phyloP scores from a whole-genome alignment of 768 basidiomycete genomes.

The Rhodotorula graminis region DNA sequence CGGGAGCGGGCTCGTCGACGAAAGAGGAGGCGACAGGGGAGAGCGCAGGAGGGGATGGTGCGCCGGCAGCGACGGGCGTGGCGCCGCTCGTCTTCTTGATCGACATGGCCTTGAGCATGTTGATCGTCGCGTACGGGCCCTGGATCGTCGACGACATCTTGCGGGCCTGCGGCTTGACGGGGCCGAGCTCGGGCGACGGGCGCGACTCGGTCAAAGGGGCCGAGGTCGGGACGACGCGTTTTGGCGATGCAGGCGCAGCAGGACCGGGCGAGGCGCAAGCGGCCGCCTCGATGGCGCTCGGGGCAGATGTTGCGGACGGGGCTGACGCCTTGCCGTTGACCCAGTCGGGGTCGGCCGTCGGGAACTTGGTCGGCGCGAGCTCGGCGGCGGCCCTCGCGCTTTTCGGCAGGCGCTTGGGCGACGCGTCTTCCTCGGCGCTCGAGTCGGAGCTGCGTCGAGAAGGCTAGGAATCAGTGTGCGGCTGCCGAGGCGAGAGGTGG shows the following conservation, averaged over 20 bases:
- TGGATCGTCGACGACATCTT: not conserved
- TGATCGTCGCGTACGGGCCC: not conserved
- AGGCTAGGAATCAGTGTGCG: not conserved
- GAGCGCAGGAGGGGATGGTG: not conserved
- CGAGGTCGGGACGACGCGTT: not conserved
- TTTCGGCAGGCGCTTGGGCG: not conserved
- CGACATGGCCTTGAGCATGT: not conserved
- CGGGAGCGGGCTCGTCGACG: not conserved
- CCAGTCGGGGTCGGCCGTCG: too few species aligned
- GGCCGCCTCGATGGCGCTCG: too few species aligned
- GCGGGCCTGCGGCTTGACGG: not conserved
- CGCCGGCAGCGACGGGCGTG: not conserved
- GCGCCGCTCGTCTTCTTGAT: not conserved
- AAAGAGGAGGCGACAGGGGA: not conserved
- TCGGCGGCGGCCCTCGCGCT: too few species aligned
- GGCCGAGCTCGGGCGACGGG: not conserved
- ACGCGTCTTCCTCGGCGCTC: not conserved
- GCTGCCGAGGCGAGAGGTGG: not conserved
- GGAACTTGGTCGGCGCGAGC: too few species aligned
- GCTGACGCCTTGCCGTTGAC: too few species aligned
- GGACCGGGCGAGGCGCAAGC: too few species aligned
- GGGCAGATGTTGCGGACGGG: too few species aligned
- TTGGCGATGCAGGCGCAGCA: too few species aligned
- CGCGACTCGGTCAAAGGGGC: not conserved
- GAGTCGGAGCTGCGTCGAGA: not conserved